A percentile compares a stretch with the other conserved stretches of the same genome.
Evolutionary conservation across 2,329 filamentous ascomycete genomes (phyloP).

Genomic region (Emergomyces africanus): DNA sequence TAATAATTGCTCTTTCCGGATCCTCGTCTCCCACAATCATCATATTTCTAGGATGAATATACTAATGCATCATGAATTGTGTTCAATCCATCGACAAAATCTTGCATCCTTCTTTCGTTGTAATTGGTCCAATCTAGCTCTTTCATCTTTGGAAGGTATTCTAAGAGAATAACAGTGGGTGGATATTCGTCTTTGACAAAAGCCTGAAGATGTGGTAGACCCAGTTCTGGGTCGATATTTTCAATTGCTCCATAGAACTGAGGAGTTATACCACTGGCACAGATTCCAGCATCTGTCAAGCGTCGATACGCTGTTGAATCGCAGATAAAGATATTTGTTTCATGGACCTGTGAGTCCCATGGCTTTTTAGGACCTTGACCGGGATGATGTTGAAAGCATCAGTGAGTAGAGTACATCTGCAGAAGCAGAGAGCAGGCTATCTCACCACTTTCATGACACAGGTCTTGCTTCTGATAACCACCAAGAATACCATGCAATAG

Average conservation of each 20-base stretch:
- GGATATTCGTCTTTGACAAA: conserved; percentile 9
- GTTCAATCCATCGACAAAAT: conserved; percentile 11
- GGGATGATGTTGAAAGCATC: background rate
- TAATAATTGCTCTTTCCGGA: too few relatives aligned
- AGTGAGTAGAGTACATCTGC: background rate
- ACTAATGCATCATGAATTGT: too few relatives aligned
- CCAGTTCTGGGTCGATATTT: conserved; percentile 1
- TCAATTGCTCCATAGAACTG: conserved; percentile 4
- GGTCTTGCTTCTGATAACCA: conserved; percentile 4
- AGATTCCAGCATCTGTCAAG: background rate
- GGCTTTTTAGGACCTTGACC: background rate
- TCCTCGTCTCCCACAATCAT: too few relatives aligned
- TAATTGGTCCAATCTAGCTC: conserved; percentile 15
- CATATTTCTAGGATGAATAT: too few relatives aligned
- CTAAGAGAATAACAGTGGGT: conserved; percentile 14
- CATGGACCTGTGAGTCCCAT: background rate
- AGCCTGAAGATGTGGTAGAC: background rate
- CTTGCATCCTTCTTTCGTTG: conserved; percentile 7
- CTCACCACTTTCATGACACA: conserved; percentile 8
- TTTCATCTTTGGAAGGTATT: conserved; percentile 14
- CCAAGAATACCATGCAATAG: conserved; percentile 7
- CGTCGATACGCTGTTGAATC: conserved; percentile 4
- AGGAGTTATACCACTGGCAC: conserved; percentile 2
- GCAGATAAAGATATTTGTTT: conserved; percentile 3
- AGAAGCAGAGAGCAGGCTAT: background rate